A percentile compares a stretch with the other conserved stretches of the same genome.
Conservation (phyloP, 2,329 filamentous ascomycete genomes). For the Curvularia hawaiiensis region DNA sequence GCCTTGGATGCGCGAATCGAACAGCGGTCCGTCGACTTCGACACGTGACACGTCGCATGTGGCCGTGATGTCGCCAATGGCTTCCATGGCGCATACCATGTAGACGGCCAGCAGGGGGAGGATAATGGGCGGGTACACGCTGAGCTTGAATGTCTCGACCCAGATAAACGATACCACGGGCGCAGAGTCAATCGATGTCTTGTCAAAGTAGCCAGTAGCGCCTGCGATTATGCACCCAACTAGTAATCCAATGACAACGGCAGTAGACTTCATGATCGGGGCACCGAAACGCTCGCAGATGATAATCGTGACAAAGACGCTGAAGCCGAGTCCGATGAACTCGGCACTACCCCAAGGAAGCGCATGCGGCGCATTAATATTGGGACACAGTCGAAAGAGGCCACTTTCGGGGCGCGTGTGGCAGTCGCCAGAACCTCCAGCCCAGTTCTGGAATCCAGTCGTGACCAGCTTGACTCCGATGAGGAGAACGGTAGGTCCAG, state of each 20-base stretch:
- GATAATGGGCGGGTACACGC: constrained; percentile 74
- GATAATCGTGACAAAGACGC: constrained; percentile 79
- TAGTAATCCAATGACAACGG: constrained; percentile 75
- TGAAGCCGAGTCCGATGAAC: constrained; percentile 79
- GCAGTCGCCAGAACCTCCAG: constrained; percentile 70
- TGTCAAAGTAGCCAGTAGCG: constrained; percentile 78
- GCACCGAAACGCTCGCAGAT: constrained; percentile 80
- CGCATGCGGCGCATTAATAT: constrained; percentile 70
- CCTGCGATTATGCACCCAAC: constrained; percentile 80
- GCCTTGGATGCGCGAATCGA: constrained; percentile 79
- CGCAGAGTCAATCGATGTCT: constrained; percentile 71
- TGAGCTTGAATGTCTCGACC: constrained; percentile 76
- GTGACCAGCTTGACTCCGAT: constrained; percentile 77
- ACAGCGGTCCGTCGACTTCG: constrained; percentile 72
- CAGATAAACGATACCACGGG: constrained; percentile 77
- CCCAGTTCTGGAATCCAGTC: constrained; percentile 77
- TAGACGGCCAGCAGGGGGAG: constrained; percentile 67
- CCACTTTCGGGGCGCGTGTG: constrained; percentile 52
- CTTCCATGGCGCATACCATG: constrained; percentile 77
- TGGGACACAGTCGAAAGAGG: constrained; percentile 65
- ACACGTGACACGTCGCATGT: constrained; percentile 81
- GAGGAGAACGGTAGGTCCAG: constrained; percentile 69
- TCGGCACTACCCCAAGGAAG: constrained; percentile 79
- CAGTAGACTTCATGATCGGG: constrained; percentile 82
- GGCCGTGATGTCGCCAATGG: constrained; percentile 80